Evolutionary conservation across 2,329 filamentous ascomycete genomes (phyloP).

Genomic region (Ambrosiella beaveri): DNA sequence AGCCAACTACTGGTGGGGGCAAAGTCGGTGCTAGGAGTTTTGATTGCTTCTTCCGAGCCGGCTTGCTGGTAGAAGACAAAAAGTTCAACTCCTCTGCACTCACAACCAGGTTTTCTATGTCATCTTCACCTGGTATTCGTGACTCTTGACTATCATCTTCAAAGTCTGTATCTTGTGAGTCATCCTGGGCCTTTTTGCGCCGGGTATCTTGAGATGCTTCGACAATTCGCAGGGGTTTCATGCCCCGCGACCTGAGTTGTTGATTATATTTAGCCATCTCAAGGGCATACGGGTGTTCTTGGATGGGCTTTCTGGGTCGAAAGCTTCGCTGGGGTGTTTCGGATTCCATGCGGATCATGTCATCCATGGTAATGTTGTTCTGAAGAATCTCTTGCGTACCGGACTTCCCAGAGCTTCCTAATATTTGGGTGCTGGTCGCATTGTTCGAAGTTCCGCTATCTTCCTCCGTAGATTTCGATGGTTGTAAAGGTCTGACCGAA

Average conservation of each 20-base stretch:
- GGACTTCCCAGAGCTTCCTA: background rate
- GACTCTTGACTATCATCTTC: constrained; percentile 32
- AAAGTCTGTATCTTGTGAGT: constrained; percentile 33
- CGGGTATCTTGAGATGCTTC: constrained; percentile 18
- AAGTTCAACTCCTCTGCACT: constrained; percentile 11
- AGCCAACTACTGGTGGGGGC: background rate
- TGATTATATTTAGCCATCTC: constrained; percentile 38
- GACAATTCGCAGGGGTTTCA: constrained; percentile 33
- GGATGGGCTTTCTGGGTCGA: constrained; percentile 42
- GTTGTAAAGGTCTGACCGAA: background rate
- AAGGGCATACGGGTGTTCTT: constrained; percentile 40
- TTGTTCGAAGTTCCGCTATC: background rate
- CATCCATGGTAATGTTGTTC: background rate
- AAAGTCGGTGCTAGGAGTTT: background rate
- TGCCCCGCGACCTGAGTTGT: constrained; percentile 34
- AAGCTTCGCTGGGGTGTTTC: constrained; percentile 25
- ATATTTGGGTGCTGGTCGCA: background rate
- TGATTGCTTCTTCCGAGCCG: background rate
- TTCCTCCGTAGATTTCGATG: background rate
- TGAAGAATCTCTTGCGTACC: constrained; percentile 2
- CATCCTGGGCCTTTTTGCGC: constrained; percentile 21
- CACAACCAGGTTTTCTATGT: constrained; percentile 17
- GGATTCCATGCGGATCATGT: background rate
- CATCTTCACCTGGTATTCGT: constrained; percentile 20
- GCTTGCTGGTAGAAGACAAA: constrained; percentile 5